phyloP scores from a whole-genome alignment of 495 filamentous ascomycete genomes.

The Xylaria acuta region DNA sequence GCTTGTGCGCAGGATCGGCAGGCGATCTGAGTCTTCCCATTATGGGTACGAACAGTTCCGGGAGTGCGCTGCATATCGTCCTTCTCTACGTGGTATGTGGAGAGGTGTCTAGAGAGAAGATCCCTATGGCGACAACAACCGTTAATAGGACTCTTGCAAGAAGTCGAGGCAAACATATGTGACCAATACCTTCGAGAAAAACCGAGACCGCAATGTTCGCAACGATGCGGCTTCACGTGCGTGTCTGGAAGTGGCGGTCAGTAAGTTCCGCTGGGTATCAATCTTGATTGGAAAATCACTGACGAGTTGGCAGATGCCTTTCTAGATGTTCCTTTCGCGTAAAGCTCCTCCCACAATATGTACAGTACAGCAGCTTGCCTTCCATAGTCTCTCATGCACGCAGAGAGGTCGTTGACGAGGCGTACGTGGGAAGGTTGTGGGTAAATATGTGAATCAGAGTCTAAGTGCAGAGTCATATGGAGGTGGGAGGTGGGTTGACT shows the following conservation, averaged over 20 bases:
- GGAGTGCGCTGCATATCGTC: conserved; percentile 48
- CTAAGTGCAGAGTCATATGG: not conserved
- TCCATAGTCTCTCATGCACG: not conserved
- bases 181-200: conserved; percentile 63
- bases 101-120: conserved; percentile 64
- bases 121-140: conserved; percentile 54
- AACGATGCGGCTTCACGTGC: conserved; percentile 68
- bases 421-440: not conserved
- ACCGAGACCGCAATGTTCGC: conserved; percentile 64
- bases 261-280: not conserved
- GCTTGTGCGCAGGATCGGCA: conserved; percentile 66
- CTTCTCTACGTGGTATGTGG: conserved; percentile 55
- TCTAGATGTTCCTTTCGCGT: conserved; percentile 71
- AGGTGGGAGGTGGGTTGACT: not conserved
- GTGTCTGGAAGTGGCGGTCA: conserved; percentile 57
- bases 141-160: conserved; percentile 30
- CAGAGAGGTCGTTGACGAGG: not conserved
- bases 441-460: not conserved
- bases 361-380: conserved; percentile 59
- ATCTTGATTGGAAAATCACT: conserved; percentile 34
- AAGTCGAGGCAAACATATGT: not conserved
- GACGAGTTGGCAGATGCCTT: conserved; percentile 66
- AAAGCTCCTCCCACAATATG: conserved; percentile 68
- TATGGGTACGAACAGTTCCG: conserved; percentile 44
- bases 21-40: conserved; percentile 58